A percentile compares a stretch with the other conserved stretches of the same genome.
phyloP scores from a whole-genome alignment of 768 basidiomycete species.

The Rhizopogon sp. region DNA sequence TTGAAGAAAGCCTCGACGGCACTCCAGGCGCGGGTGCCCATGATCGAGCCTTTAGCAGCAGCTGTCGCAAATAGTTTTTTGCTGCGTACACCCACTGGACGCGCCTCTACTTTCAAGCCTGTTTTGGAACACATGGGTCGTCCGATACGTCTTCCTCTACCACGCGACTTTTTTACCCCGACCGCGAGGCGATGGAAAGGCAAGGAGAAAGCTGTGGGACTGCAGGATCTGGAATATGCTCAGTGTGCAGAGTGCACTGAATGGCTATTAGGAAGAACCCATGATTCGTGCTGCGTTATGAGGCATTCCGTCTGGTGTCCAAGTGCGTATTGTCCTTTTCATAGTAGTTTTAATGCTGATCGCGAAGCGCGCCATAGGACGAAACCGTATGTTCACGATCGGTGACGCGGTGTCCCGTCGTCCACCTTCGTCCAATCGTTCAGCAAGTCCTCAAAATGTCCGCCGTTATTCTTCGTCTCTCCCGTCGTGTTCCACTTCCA shows the following conservation, averaged over 20 bases:
- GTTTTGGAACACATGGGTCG: conserved; percentile 25
- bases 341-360: neutral
- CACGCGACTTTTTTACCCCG: conserved; percentile 52
- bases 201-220: conserved; percentile 40
- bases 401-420: conserved; percentile 28
- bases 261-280: conserved; percentile 4
- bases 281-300: conserved; percentile 43
- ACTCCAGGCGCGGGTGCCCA: conserved; percentile 33
- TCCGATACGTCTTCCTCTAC: conserved; percentile 27
- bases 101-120: conserved; percentile 21
- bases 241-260: conserved; percentile 15
- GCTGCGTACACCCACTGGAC: conserved; percentile 23
- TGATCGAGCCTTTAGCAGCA: conserved; percentile 61
- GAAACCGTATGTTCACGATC: conserved; percentile 33
- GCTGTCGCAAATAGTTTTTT: conserved; percentile 45
- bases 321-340: conserved; percentile 30
- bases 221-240: conserved; percentile 21
- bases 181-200: conserved; percentile 46
- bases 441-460: conserved; percentile 11
- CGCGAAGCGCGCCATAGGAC: conserved; percentile 13
- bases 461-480: conserved; percentile 21
- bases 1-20: conserved; percentile 9
- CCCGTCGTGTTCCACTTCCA: conserved; percentile 4
- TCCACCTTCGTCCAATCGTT: conserved; percentile 8
- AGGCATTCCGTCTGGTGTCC: conserved; percentile 47